Conservation (phyloP, 768 basidiomycete genomes). For the Boletus pseudopeckii region DNA sequence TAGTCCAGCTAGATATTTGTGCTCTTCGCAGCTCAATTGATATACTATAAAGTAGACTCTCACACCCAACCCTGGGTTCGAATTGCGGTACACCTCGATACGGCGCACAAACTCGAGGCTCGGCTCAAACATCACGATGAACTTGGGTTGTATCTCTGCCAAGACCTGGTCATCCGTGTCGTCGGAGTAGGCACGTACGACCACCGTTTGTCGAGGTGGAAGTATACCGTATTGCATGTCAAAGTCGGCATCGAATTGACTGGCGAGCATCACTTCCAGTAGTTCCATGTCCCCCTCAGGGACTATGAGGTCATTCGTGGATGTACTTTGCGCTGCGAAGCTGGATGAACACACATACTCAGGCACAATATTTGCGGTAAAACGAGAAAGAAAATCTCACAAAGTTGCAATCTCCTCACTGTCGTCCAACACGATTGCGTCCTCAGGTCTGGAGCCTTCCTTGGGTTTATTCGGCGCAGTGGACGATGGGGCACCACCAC, state of each 20-base stretch:
- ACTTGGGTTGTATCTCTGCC: conserved; percentile 83
- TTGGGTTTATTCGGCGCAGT: conserved; percentile 6
- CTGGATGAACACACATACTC: conserved; percentile 3
- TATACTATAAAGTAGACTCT: conserved; percentile 97
- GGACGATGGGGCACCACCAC: conserved; percentile 61
- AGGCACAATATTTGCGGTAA: background rate
- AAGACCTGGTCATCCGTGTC: conserved; percentile 90
- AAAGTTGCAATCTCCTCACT: conserved; percentile 49
- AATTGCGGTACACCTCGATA: conserved; percentile 88
- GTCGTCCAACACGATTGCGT: conserved; percentile 19
- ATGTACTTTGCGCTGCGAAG: conserved; percentile 16
- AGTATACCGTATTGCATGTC: conserved; percentile 80
- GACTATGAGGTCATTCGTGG: conserved; percentile 12
- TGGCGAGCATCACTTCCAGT: conserved; percentile 25
- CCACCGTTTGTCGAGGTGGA: conserved; percentile 70
- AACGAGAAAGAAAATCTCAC: conserved; percentile 40
- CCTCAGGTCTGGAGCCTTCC: conserved; percentile 7
- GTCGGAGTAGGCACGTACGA: conserved; percentile 86
- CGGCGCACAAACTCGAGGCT: conserved; percentile 89
- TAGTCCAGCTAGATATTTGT: conserved; percentile 87
- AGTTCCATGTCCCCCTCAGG: conserved; percentile 23
- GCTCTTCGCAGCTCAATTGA: conserved; percentile 88
- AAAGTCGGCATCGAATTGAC: conserved; percentile 53
- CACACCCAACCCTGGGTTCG: conserved; percentile 77
- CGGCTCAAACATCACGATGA: conserved; percentile 95